These are phyloP conservation scores for Mariannaea sp. DNA, from an alignment of 2,329 filamentous ascomycete genomes.

Conservation along the genomic window DNA sequence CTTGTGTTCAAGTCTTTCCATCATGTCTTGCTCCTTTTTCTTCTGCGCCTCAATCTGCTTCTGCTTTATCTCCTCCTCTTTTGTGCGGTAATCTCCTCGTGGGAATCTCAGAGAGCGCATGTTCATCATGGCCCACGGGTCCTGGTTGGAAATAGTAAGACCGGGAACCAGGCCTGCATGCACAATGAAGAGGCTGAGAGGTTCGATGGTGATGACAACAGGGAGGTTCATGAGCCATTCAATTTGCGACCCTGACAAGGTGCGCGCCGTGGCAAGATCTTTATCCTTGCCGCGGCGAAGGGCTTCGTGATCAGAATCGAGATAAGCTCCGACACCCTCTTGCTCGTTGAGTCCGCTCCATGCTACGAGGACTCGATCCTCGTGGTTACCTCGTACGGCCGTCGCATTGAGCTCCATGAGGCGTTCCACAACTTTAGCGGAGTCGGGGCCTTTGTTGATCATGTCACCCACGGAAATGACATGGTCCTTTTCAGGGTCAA, in stretches of 20 bases:
- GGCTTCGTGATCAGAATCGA: constrained; percentile 31
- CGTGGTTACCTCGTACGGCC: constrained; percentile 89
- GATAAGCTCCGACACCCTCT: constrained; percentile 36
- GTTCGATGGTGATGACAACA: constrained; percentile 76
- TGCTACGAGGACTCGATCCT: constrained; percentile 79
- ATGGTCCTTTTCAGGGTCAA: constrained; percentile 64
- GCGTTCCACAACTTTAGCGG: constrained; percentile 74
- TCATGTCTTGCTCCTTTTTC: constrained; percentile 30
- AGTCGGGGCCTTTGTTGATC: constrained; percentile 86
- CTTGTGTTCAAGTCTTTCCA: constrained; percentile 25
- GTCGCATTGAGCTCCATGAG: constrained; percentile 76
- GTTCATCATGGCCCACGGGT: constrained; percentile 86
- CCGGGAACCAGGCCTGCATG: constrained; percentile 86
- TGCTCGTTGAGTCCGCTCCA: constrained; percentile 45
- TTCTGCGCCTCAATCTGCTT: constrained; percentile 29
- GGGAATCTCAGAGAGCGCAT: constrained; percentile 79
- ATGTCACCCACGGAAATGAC: constrained; percentile 79
- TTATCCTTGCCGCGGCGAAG: constrained; percentile 42
- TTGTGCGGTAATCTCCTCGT: constrained; percentile 45
- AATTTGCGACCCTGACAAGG: constrained; percentile 61
- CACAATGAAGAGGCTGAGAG: constrained; percentile 69
- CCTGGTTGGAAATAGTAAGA: constrained; percentile 68
- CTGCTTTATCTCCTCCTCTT: constrained; percentile 30
- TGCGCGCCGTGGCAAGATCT: constrained; percentile 61
- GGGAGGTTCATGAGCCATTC: constrained; percentile 73